A percentile compares a stretch with the other conserved stretches of the same genome.
phyloP scores from a whole-genome alignment of 257 asterid genomes.

The Vinca minor region DNA sequence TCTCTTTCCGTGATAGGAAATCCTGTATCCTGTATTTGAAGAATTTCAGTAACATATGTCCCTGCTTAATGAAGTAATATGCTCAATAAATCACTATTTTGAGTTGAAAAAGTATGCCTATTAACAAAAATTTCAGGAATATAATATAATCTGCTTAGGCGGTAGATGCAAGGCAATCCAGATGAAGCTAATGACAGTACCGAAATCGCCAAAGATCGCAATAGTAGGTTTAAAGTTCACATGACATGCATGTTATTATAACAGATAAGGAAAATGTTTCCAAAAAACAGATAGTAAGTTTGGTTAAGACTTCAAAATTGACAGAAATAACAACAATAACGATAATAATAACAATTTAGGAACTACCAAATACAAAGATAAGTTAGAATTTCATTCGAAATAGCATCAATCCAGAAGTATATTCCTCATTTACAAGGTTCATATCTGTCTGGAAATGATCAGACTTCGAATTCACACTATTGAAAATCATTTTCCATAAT shows the following conservation, averaged over 20 bases:
- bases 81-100: neutral
- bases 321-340: too few species aligned
- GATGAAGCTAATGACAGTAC: neutral
- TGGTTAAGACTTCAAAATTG: neutral
- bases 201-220: too few species aligned
- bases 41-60: conserved; percentile 14
- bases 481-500: neutral
- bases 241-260: neutral
- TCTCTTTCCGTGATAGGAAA: conserved; percentile 95
- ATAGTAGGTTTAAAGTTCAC: neutral
- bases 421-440: neutral
- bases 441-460: neutral
- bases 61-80: neutral
- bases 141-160: neutral
- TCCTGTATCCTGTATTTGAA: conserved; percentile 75
- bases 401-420: neutral
- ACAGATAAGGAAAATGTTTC: neutral
- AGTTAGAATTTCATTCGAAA: neutral
- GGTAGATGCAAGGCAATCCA: neutral
- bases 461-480: neutral
- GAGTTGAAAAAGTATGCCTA: neutral
- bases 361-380: neutral
- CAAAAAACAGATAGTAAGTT: neutral
- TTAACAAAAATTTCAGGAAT: neutral
- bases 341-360: neutral